phyloP scores from a whole-genome alignment of 2,329 filamentous ascomycete species.

The Talaromyces sp. region DNA sequence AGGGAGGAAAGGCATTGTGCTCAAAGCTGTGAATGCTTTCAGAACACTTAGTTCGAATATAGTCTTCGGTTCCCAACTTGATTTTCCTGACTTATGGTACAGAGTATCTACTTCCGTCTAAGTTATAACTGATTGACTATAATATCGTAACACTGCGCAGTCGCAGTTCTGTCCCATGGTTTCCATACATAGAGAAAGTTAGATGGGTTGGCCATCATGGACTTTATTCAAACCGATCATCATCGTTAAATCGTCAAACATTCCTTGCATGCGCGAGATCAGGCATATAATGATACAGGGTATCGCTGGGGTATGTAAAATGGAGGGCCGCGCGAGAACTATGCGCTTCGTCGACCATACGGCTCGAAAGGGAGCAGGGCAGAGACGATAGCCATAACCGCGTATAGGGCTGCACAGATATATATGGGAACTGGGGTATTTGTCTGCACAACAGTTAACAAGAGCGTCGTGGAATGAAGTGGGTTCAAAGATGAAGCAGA shows the following conservation, averaged over 20 bases:
- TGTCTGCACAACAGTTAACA: slow-evolving; percentile 18
- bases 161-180: background rate
- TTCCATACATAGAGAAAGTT: background rate
- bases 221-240: background rate
- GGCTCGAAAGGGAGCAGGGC: slow-evolving; percentile 23
- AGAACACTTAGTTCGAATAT: background rate
- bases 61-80: background rate
- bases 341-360: slow-evolving; percentile 17
- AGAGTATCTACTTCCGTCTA: background rate
- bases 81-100: background rate
- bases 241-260: background rate
- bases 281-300: background rate
- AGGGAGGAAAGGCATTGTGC: background rate
- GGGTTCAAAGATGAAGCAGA: background rate
- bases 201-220: background rate
- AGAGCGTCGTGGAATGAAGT: background rate
- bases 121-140: background rate
- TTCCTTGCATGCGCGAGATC: background rate
- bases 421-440: slow-evolving; percentile 26
- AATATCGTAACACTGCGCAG: background rate
- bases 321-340: slow-evolving; percentile 7
- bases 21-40: background rate
- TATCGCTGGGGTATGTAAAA: background rate
- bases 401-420: slow-evolving; percentile 25
- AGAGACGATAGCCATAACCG: slow-evolving; percentile 21